phyloP scores from a whole-genome alignment of 345 rosid genomes.

The Pelargonium nanum region DNA sequence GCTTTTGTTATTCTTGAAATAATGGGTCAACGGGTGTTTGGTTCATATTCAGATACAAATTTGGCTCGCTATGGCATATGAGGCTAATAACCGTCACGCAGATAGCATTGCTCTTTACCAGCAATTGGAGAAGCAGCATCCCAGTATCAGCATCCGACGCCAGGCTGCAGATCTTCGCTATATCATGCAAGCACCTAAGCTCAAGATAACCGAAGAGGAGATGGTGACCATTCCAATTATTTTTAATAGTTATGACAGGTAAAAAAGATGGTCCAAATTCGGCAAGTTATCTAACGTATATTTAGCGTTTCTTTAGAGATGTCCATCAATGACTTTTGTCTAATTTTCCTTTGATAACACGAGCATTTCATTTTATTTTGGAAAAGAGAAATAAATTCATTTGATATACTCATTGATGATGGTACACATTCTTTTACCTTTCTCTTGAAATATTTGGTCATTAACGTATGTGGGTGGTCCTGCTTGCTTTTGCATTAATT shows the following conservation, averaged over 20 bases:
- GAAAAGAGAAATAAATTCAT: background rate
- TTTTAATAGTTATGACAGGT: constrained; percentile 81
- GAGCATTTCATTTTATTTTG: background rate
- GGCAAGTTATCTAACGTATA: background rate
- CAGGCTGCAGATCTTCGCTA: constrained; percentile 91
- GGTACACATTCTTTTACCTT: background rate
- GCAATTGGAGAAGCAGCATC: constrained; percentile 78
- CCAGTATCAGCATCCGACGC: constrained; percentile 67
- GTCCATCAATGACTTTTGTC: background rate
- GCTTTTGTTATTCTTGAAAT: background rate
- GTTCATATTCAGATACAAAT: constrained; percentile 65
- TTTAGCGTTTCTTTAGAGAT: background rate
- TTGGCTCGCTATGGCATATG: constrained; percentile 98
- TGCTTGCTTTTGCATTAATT: background rate
- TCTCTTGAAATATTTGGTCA: background rate
- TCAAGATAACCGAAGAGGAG: constrained; percentile 84
- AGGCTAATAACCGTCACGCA: constrained; percentile 74
- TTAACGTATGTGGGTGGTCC: background rate
- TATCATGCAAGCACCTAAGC: constrained; percentile 89
- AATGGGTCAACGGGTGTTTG: background rate
- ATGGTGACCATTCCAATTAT: constrained; percentile 79
- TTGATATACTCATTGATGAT: background rate
- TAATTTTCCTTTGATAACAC: too few species aligned
- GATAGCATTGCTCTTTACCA: constrained; percentile 85
- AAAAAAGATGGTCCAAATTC: constrained; percentile 6